These are phyloP conservation scores for Linnemannia schmuckeri DNA, from an alignment of 192 early-diverging fungal species.

Conservation along the genomic window DNA sequence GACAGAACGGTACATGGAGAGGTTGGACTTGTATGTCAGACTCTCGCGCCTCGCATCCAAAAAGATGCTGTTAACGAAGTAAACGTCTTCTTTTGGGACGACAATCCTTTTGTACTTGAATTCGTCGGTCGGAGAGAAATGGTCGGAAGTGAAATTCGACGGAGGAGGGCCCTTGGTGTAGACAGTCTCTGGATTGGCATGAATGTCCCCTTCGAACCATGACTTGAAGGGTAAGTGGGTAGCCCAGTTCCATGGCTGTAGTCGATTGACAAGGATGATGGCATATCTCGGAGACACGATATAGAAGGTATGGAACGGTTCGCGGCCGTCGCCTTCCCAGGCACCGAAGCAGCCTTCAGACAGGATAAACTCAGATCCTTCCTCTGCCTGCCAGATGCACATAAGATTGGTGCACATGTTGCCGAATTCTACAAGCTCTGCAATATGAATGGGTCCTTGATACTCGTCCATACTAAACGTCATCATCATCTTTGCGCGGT, in stretches of 20 bases:
- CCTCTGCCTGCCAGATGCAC: constrained; percentile 53
- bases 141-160: neutral
- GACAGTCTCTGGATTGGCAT: neutral
- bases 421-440: constrained; percentile 18
- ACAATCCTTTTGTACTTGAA: constrained; percentile 36
- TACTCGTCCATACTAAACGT: neutral
- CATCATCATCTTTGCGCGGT: neutral
- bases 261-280: constrained; percentile 30
- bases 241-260: neutral
- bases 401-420: constrained; percentile 13
- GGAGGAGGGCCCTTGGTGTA: neutral
- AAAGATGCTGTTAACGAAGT: constrained; percentile 17
- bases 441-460: constrained; percentile 24
- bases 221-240: neutral
- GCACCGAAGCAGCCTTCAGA: constrained; percentile 48
- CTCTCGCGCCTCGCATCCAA: constrained; percentile 12
- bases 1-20: constrained; percentile 18
- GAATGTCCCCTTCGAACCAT: constrained; percentile 16
- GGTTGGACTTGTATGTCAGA: constrained; percentile 24
- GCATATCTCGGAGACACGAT: constrained; percentile 53
- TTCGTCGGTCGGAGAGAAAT: constrained; percentile 12
- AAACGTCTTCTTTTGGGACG: constrained; percentile 23
- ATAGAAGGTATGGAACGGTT: constrained; percentile 38
- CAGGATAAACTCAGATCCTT: constrained; percentile 55
- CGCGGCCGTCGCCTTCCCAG: constrained; percentile 31